Evolutionary conservation across 495 filamentous ascomycete species (phyloP).

Genomic region (Neurospora sp.): DNA sequence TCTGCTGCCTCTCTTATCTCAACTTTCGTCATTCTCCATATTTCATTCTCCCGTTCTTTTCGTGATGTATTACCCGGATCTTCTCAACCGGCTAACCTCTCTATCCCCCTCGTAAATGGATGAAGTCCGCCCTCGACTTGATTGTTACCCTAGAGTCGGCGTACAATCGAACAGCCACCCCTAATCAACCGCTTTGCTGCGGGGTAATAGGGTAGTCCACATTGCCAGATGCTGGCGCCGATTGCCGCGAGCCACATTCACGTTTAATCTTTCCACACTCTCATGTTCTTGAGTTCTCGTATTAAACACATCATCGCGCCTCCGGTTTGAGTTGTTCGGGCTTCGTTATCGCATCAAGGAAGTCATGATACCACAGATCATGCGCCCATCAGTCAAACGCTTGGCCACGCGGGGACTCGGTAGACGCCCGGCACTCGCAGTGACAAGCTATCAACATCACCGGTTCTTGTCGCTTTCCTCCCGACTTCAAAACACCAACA

Average conservation of each 20-base stretch:
- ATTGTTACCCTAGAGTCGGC: not conserved
- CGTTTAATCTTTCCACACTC: not conserved
- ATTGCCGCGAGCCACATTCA: not conserved
- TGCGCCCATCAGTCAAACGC: not conserved
- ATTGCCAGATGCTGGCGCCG: not conserved
- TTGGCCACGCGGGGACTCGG: not conserved
- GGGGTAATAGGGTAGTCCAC: too few relatives aligned
- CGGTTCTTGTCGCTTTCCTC: not conserved
- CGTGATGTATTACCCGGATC: not conserved
- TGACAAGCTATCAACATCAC: not conserved
- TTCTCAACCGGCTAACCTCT: not conserved
- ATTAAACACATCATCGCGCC: not conserved
- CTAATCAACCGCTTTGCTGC: not conserved
- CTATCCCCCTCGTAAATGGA: not conserved
- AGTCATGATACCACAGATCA: not conserved
- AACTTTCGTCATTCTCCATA: not conserved
- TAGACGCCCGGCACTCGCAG: not conserved
- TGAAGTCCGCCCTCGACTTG: not conserved
- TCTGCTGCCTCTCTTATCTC: not conserved
- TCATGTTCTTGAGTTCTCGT: not conserved
- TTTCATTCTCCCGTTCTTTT: not conserved
- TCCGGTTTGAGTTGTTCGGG: not conserved
- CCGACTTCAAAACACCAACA: not conserved
- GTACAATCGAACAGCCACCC: not conserved
- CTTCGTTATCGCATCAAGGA: not conserved